Evolutionary conservation across 768 basidiomycete species (phyloP).

Genomic region (Rhizopogon sp.): DNA sequence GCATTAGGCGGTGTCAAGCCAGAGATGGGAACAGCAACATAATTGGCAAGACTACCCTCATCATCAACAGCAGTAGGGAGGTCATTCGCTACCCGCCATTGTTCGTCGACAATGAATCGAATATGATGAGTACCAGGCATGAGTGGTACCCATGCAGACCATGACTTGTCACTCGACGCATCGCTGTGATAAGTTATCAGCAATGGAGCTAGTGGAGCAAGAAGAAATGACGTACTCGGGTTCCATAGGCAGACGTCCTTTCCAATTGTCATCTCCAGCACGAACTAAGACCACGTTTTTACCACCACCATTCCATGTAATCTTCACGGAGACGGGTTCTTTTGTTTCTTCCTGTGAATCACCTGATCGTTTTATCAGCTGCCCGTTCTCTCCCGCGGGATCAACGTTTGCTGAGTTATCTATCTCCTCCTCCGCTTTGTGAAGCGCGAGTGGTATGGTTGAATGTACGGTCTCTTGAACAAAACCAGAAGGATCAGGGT

Average conservation of each 20-base stretch:
- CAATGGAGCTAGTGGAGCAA: constrained; percentile 1
- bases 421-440: constrained; percentile 28
- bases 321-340: constrained; percentile 39
- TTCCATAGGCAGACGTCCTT: constrained; percentile 61
- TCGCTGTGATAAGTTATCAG: constrained; percentile 19
- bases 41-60: constrained; percentile 92
- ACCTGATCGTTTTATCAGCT: constrained; percentile 11
- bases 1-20: constrained; percentile 26
- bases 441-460: constrained; percentile 53
- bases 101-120: constrained; percentile 91
- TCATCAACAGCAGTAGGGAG: constrained; percentile 90
- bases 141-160: constrained; percentile 43
- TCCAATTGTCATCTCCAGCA: constrained; percentile 75
- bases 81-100: constrained; percentile 74
- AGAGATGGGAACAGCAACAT: constrained; percentile 53
- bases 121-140: constrained; percentile 90
- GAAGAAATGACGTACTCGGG: constrained; percentile 44
- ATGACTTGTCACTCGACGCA: constrained; percentile 30
- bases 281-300: constrained; percentile 62
- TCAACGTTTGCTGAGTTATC: constrained; percentile 10
- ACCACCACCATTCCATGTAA: constrained; percentile 64
- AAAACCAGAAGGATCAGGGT: constrained; percentile 33
- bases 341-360: constrained; percentile 19
- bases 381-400: constrained; percentile 15
- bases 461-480: constrained; percentile 57